Conservation (phyloP, 306 rosid species). For the Trifolium fragiferum region DNA sequence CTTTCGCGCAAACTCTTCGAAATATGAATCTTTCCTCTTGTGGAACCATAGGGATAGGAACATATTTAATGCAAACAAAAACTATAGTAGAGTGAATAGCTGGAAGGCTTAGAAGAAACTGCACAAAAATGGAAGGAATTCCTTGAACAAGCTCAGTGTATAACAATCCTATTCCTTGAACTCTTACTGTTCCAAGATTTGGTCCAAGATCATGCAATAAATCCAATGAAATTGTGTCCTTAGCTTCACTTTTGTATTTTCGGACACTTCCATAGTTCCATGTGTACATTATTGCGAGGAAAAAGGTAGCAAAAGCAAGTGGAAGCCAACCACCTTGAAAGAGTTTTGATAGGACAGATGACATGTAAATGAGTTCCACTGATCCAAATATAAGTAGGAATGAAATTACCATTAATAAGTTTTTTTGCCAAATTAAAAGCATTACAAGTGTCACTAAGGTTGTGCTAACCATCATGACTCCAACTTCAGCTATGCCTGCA, state of each 20-base stretch:
- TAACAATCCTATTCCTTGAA: constrained; percentile 88
- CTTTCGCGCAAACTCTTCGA: constrained; percentile 83
- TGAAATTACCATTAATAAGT: constrained; percentile 59
- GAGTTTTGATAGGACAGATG: constrained; percentile 63
- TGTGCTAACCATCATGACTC: constrained; percentile 85
- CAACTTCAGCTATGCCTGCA: constrained; percentile 90
- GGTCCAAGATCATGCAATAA: constrained; percentile 72
- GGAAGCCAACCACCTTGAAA: constrained; percentile 84
- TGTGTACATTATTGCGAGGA: constrained; percentile 77
- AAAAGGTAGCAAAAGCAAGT: constrained; percentile 68
- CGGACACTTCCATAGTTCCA: constrained; percentile 93
- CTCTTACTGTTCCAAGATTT: constrained; percentile 82
- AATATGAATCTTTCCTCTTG: constrained; percentile 90
- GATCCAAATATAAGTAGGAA: constrained; percentile 40
- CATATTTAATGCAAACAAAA: constrained; percentile 92
- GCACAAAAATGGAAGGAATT: constrained; percentile 56
- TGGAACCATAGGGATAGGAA: constrained; percentile 87
- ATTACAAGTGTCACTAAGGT: constrained; percentile 79
- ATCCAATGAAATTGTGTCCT: constrained; percentile 71
- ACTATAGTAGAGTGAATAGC: constrained; percentile 86
- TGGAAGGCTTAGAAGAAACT: constrained; percentile 84
- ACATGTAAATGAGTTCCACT: no score
- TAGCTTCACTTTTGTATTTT: constrained; percentile 74
- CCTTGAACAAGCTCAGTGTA: constrained; percentile 96
- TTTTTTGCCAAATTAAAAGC: constrained; percentile 88